Evolutionary conservation across 768 basidiomycete species (phyloP), one percentile per base, ranked within the genome.

Genomic region (Lactarius deliciosus): DNA sequence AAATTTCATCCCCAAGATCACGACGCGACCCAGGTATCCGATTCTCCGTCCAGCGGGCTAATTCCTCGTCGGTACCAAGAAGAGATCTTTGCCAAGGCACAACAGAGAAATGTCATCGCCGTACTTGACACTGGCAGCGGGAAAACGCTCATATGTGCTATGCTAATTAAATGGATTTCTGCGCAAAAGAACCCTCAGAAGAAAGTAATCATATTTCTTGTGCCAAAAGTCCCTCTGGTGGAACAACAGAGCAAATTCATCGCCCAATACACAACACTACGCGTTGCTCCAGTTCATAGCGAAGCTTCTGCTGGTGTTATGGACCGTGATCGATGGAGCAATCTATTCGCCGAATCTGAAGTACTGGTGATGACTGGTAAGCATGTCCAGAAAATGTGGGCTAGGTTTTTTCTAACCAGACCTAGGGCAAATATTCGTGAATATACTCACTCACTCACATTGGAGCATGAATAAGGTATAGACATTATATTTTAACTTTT

Each of bases 291-390:
- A 72, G 82, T 92, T 32, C 84, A 86, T 68, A 94, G 93, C 18
- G 83, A 85, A 9, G 78, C 88, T 47, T 86, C 88, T n/a, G 79
- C 91, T 61, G 86, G 90, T 70, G 80, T 91, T 65, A 84, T 87
- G 53, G 86, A 94, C 72, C 79, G 86, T 61, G 71, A 72, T 15
- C 81, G 81, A 58, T 95, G 92, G 93, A 80, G 77, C 70, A 79
- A 78, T 43, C 82, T 86, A 63, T 85, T 95, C 60, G 78, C 82
- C 64, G 75, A 78, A 7, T 77, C 85, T 50, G 91, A 94, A 74
- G 88, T 94, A 9, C 81, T 93, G 64, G 91, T 96, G 2, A 90
- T 94, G 86, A 95, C 94, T 13, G 86, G 91, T 92, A 75, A 64
- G 78, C 25, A 2, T 16, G 22, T 41, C 43, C 63, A 50, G 45